phyloP scores from a whole-genome alignment of 331 rosid species.

The Cydonia oblonga region DNA sequence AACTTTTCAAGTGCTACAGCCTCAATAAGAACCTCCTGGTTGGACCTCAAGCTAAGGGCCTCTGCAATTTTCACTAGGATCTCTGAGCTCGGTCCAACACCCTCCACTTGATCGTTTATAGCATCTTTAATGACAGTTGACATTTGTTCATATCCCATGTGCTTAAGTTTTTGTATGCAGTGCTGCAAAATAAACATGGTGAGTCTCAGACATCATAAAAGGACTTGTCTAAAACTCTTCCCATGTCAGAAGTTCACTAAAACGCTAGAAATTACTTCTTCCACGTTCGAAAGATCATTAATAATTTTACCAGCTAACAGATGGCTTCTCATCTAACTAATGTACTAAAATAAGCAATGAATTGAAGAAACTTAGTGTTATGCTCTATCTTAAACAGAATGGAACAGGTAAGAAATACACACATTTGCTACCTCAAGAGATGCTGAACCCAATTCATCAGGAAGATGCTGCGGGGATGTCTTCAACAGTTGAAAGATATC shows the following conservation, averaged over 20 bases:
- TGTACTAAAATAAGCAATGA: background rate
- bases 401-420: background rate
- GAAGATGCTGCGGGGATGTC: slow-evolving; percentile 36
- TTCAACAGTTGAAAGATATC: slow-evolving; percentile 51
- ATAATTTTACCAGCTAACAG: too few species aligned
- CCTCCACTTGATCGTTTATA: slow-evolving; percentile 42
- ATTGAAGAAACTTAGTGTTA: background rate
- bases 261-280: background rate
- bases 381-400: background rate
- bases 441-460: slow-evolving; percentile 45
- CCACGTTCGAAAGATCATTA: too few species aligned
- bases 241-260: background rate
- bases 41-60: slow-evolving; percentile 47
- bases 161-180: slow-evolving; percentile 58
- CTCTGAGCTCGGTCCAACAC: slow-evolving; percentile 53
- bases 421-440: slow-evolving; percentile 50
- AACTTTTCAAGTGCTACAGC: slow-evolving; percentile 82
- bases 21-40: slow-evolving; percentile 80
- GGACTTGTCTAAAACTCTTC: background rate
- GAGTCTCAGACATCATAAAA: slow-evolving; percentile 19
- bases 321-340: background rate
- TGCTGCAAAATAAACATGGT: slow-evolving; percentile 38
- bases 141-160: slow-evolving; percentile 42
- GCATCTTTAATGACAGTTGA: slow-evolving; percentile 49
- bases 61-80: slow-evolving; percentile 54